Evolutionary conservation across 202 grass and related monocot species (phyloP), one percentile per base, ranked within the genome.

Genomic region (Zoysia matrella): DNA sequence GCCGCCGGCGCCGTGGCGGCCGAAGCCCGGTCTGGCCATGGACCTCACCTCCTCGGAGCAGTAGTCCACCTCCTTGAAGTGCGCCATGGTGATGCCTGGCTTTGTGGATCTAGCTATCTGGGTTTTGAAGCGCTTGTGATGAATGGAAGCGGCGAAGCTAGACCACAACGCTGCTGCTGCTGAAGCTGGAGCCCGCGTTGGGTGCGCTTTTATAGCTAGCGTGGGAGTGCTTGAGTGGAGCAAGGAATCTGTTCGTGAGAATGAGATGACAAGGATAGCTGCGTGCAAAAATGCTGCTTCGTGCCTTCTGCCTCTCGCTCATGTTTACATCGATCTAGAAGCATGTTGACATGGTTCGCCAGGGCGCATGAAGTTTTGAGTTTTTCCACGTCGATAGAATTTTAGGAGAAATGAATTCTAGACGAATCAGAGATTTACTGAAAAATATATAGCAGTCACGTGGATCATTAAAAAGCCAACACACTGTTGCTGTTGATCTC

Each of bases 41-140:
- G 87, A 46, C 83, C 79, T 90, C 74, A 86, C 79, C 83, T 90
- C 88, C 74, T 86, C 83, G 7, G 83, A 79, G 83, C 74, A 51
- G 79, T 83, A 90, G 69, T 90, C 83, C 47, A 90, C 79, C 79
- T 90, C 79, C 63, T 82, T 42, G 83, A 8, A 74, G 47, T 79
- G 62, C 3, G 88, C 83, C 88, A 90, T 79, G 62, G 61, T 12
- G 41, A 52, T 43, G 53, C 48, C 60, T 71, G 14, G 4, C 0
- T 50, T 1, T 60, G 80, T 44, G 11, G 2, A 7, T 11, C 58
- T 68, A 1, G 10, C 14, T 52, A 52, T 36, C 30, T 36, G 30
- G 16, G 15, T 18, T 4, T 8, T 6, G 8, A 52, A 69, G 12
- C 53, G 22, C 16, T 60, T 53, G 66, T 55, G 75, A 56, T 36